Evolutionary conservation across 2,329 filamentous ascomycete species (phyloP).

Genomic region (Delphinella strobiligena): DNA sequence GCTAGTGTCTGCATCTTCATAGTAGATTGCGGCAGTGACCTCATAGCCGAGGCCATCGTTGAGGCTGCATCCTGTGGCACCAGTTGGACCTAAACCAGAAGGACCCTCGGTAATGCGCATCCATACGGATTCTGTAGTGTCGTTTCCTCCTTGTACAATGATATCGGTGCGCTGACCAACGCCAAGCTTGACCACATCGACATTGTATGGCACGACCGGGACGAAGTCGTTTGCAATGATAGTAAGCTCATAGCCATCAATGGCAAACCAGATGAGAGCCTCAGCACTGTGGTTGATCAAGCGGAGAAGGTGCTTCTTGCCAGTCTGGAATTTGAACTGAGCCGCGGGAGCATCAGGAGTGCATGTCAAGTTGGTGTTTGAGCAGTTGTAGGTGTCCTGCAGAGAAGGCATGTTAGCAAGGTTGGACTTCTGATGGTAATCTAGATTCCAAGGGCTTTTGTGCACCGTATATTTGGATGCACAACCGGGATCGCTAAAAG

Average conservation of each 20-base stretch:
- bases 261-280: conserved; percentile 25
- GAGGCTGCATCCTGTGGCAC: conserved; percentile 24
- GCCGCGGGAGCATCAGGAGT: conserved; percentile 21
- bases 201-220: conserved; percentile 49
- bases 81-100: conserved; percentile 13
- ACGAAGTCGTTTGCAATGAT: conserved; percentile 56
- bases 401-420: too few species aligned
- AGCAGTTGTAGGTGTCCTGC: conserved; percentile 19
- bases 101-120: conserved; percentile 33
- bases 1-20: conserved; percentile 17
- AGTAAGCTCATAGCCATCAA: conserved; percentile 50
- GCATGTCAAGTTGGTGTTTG: conserved; percentile 18
- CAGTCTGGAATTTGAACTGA: conserved; percentile 21
- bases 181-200: conserved; percentile 47
- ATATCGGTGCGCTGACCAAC: conserved; percentile 43
- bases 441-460: too few species aligned
- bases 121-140: conserved; percentile 41
- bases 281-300: conserved; percentile 30
- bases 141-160: conserved; percentile 32
- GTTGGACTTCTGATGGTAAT: too few species aligned
- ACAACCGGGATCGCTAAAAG: too few species aligned
- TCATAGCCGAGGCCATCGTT: conserved; percentile 30
- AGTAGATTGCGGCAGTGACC: conserved; percentile 19
- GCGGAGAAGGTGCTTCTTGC: conserved; percentile 28
- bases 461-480: too few species aligned